Base-by-base conservation (phyloP, 202 grass and related monocot genomes). In the Digitaria exilis region DNA sequence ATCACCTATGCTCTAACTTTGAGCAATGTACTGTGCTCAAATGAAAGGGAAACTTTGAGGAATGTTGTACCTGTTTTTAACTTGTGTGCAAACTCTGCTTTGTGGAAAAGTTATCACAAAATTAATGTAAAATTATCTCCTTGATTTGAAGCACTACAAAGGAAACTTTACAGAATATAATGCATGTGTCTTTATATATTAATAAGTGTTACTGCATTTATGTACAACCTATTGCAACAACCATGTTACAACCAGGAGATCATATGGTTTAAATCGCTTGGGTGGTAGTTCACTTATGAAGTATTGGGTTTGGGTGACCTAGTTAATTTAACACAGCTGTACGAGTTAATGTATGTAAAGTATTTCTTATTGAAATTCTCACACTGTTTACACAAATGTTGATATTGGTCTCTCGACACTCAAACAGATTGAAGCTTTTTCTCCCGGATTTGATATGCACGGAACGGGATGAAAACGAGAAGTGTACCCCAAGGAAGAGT, bases 401-500 rank as follows among this genome's bases (percentile, higher is more conserved):
- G 6, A 19, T 21, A 21, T 52, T n/a, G 18, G 1, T 21, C 6
- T 21, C 18, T 1, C 19, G 9, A 45, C 37, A 14, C 43, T 45
- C 15, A 37, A 37, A 24, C 44, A 41, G 7, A 26, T 13, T 5
- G 6, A 22, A 58, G 51, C 9, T 50, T 75, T 39, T 9, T 25
- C n/a, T 41, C n/a, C 30, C 50, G 59, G 41, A 13, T 28, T 87
- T 39, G 5, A 16, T 39, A 51, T 76, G 22, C 13, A 16, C 60
- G 1, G 9, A 4, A 26, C 9, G 1, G 10, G 17, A 43, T 6
- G 19, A 26, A 63, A 54, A 76, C 26, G 3, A 50, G 13, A 64
- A 84, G 70, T 85, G 7, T 51, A 45, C 41, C 14, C 34, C 43
- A 85, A 42, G 75, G 71, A 21, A 51, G 66, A 49, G 26, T 29